Base-by-base conservation (phyloP, 164 flowering plant genomes). In the Chloranthus sessilifolius region DNA sequence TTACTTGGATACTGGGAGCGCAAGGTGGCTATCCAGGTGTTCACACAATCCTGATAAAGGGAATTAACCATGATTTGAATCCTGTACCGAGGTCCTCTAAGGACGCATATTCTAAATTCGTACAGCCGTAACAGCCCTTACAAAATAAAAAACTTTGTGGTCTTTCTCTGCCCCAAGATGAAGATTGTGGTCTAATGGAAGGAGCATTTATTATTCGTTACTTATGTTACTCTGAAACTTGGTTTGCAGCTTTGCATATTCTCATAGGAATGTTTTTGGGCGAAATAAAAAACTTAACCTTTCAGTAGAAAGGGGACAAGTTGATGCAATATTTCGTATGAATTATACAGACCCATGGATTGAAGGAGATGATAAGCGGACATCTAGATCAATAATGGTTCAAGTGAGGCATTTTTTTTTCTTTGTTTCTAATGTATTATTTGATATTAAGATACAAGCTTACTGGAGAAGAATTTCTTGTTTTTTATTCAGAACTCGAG, bases 291-390 rank as follows among this genome's bases (percentile, higher is more conserved):
- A 94, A 56, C 77, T 94, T 28, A 90, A 94, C 74, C 63, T 94
- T 27, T 89, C 99, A 43, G 44, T 83, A 25, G 97, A 94, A 71
- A 89, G 92, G 63, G 99, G 99, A 25, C 99, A 94, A 62, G 67
- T 88, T 52, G 99, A 89, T 56, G 86, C 96, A 17, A 77, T 82
- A 55, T 94, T 84, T 56, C 88, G 99, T 39, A 58, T 94, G 40
- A 89, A 84, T 64, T 87, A 84, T 60, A 89, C 82, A 19, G 99
- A 84, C 61, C 99, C 99, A 29, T 94, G 99, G 99, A 83, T 94
- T 74, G 86, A 87, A 71, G 97, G 96, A 56, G 99, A 94, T 78
- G 99, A 94, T 62, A 94, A 86, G 60, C 70, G 96, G 42, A 94
- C 97, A 52, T 85, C 95, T 21, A 79, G 95, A 66, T 69, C 99